A percentile compares a stretch with the other conserved stretches of the same genome.
Conservation (phyloP, 208 protist species). For the Porcisia hertigi region DNA sequence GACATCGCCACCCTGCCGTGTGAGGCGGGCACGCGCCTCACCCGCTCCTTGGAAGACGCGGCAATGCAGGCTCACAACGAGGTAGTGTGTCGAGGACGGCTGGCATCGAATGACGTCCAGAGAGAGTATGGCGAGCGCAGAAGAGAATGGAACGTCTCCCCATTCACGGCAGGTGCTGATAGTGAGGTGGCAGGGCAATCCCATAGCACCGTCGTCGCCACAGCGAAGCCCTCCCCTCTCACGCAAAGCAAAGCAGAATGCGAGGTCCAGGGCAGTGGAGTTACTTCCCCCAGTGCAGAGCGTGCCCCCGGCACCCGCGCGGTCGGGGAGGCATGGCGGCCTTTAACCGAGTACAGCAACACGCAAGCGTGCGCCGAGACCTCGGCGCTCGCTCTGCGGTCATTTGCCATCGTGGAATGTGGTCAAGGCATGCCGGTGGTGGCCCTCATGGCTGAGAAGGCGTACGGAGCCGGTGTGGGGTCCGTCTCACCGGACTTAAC, state of each 20-base stretch:
- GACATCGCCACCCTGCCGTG: conserved; percentile 4
- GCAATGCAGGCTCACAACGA: not conserved
- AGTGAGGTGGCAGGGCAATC: not conserved
- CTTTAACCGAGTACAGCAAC: not conserved
- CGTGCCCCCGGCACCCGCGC: not conserved
- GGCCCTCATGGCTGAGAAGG: conserved; percentile 19
- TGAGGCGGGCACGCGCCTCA: not conserved
- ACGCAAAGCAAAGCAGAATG: not conserved
- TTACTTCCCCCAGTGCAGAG: not conserved
- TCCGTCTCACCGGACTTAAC: not conserved
- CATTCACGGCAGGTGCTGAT: not conserved
- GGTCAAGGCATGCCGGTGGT: conserved; percentile 22
- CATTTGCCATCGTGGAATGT: conserved; percentile 10
- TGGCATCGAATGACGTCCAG: not conserved
- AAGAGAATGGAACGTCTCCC: not conserved
- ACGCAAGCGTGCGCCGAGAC: conserved; percentile 11
- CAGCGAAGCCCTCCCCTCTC: not conserved
- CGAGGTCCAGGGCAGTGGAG: not conserved
- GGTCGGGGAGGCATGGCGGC: not conserved
- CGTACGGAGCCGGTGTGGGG: not conserved
- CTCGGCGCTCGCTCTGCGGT: conserved; percentile 7
- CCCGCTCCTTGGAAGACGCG: not conserved
- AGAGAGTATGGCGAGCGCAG: not conserved
- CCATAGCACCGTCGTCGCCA: not conserved
- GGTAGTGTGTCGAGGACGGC: not conserved